Base-by-base conservation (phyloP, 2,329 filamentous ascomycete genomes). In the Rhynchosporium agropyri region DNA sequence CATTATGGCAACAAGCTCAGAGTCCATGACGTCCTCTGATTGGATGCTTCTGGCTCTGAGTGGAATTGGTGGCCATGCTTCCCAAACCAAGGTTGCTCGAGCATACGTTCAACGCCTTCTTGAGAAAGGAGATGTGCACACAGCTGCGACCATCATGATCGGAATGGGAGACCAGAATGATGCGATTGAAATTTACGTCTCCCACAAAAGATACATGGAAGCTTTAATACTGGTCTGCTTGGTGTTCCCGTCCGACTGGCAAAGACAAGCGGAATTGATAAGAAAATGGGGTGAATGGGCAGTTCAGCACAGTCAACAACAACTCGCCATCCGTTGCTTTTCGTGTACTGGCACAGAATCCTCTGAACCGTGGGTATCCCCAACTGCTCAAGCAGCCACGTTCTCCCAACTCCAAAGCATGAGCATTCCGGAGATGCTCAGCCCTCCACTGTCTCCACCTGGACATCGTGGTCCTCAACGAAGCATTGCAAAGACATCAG, bases 41-140 rank as follows among this genome's bases (percentile, higher is more conserved):
- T 99, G 95, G 95, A 97, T 99, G 92, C 79, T 98, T 63, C 80
- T 99, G 42, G 94, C 95, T 10, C 78, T 99, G 58, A 96, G 91
- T 73, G 90, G 91, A 46, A 96, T 98, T 77, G 92, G 90, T 58
- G 84, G 87, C 2, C 81, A 86, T 65, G 82, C 86, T 43, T 92
- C 92, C 1, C 91, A 96, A 71, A 93, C 96, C 74, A 96, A 96
- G 75, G 86, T 98, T 15, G 92, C 91, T 1, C 89, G 94, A 63
- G 89, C 92, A 3, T 97, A 97, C 70, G 91, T 97, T 0, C 93
- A 97, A 75, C 88, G 92, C 56, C 81, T 99, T 0, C 83, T 99
- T 1, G 92, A 96, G 75, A 91, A 89, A 67, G 92, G 92, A 33
- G 95, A 99, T 71, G 81, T 97, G 2, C 93, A 99, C 73, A 92